Evolutionary conservation across 192 early-diverging fungal species (phyloP).

Genomic region (Coemansia sp.): DNA sequence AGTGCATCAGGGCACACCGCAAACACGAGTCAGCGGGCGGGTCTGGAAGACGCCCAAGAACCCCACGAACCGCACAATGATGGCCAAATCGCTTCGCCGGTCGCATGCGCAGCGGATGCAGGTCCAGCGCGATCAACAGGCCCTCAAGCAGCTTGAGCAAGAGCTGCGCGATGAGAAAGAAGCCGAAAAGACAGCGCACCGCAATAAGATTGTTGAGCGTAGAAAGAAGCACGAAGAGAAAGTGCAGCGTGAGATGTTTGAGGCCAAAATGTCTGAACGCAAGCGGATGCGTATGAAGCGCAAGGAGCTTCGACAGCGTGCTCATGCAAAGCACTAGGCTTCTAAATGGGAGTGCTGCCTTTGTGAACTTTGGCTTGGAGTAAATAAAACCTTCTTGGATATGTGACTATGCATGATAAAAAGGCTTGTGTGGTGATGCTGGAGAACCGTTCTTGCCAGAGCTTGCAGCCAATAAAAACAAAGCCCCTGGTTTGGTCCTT

Average conservation of each 20-base stretch:
- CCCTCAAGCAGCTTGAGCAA: conserved; percentile 26
- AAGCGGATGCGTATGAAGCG: conserved; percentile 52
- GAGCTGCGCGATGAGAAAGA: conserved; percentile 42
- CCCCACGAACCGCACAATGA: conserved; percentile 43
- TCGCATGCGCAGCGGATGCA: conserved; percentile 42
- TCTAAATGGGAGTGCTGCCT: not conserved
- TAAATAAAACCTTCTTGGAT: no score
- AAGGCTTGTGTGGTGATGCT: no score
- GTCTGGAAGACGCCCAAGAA: conserved; percentile 47
- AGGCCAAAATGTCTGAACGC: conserved; percentile 45
- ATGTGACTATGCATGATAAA: not conserved
- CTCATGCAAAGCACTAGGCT: conserved; percentile 51
- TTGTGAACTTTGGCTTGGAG: not conserved
- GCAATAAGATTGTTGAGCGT: conserved; percentile 39
- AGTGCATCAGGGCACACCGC: conserved; percentile 14
- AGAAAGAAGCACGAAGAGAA: conserved; percentile 43
- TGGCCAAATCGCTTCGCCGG: conserved; percentile 41
- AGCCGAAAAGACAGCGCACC: conserved; percentile 26
- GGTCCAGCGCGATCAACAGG: conserved; percentile 22
- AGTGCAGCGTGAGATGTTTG: conserved; percentile 28
- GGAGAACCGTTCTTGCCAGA: not conserved
- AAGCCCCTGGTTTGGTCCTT: no score
- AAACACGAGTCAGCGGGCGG: conserved; percentile 42
- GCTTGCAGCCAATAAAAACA: conserved; percentile 2
- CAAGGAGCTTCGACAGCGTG: conserved; percentile 51